phyloP scores from a whole-genome alignment of 768 basidiomycete genomes.

The Kwoniella newhampshirensis region DNA sequence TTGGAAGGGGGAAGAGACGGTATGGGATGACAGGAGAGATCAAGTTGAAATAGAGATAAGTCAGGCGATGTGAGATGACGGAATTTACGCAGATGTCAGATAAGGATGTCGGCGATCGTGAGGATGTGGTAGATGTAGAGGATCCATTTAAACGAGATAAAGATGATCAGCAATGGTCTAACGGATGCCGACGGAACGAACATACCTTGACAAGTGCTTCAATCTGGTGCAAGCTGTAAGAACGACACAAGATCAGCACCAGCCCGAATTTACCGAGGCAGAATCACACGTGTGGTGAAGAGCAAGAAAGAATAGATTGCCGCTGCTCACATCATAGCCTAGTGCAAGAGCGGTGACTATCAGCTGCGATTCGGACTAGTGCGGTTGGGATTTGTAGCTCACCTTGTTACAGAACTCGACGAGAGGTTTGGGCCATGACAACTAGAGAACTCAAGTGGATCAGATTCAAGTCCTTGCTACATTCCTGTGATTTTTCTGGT shows the following conservation, averaged over 20 bases:
- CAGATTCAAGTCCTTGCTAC: background rate
- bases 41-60: background rate
- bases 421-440: slow-evolving; percentile 57
- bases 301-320: background rate
- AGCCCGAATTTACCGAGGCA: too few species aligned
- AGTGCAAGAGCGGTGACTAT: slow-evolving; percentile 12
- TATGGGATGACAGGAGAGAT: background rate
- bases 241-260: too few species aligned
- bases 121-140: background rate
- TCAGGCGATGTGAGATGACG: background rate
- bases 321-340: slow-evolving; percentile 55
- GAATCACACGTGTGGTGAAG: too few species aligned
- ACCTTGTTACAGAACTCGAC: slow-evolving; percentile 57
- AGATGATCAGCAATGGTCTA: background rate
- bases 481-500: too few species aligned
- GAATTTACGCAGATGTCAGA: too few species aligned
- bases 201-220: slow-evolving; percentile 57
- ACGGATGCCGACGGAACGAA: background rate
- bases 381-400: background rate
- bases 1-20: background rate
- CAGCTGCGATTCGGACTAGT: slow-evolving; percentile 16
- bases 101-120: background rate
- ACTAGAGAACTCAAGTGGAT: slow-evolving; percentile 7
- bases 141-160: background rate
- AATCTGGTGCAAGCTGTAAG: slow-evolving; percentile 57